Evolutionary conservation across 352 stramenopile genomes (phyloP).

Genomic region (Thalassiosira livingstoniorum): DNA sequence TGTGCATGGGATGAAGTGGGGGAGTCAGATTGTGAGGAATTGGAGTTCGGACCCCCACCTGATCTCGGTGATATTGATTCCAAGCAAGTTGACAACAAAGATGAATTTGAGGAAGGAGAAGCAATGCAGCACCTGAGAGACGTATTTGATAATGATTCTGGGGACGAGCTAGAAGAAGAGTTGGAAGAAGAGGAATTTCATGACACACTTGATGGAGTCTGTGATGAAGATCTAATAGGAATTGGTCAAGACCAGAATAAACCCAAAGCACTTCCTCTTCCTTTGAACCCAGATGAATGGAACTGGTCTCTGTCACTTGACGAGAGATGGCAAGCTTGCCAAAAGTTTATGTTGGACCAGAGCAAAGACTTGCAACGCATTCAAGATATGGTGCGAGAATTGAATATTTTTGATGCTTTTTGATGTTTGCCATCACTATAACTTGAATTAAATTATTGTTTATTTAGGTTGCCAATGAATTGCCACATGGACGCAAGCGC

Average conservation of each 20-base stretch:
- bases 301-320: slow-evolving; percentile 86
- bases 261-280: no score
- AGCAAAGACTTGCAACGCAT: slow-evolving; percentile 59
- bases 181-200: slow-evolving; percentile 42
- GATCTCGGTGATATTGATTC: slow-evolving; percentile 55
- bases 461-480: no score
- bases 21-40: neutral
- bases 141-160: slow-evolving; percentile 72
- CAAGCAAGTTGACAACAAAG: slow-evolving; percentile 67
- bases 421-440: no score
- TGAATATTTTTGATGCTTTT: no score
- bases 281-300: slow-evolving; percentile 81
- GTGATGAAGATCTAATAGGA: slow-evolving; percentile 8
- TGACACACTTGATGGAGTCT: slow-evolving; percentile 46
- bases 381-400: slow-evolving; percentile 32
- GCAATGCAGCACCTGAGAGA: slow-evolving; percentile 89
- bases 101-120: slow-evolving; percentile 67
- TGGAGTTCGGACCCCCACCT: slow-evolving; percentile 29
- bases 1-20: neutral
- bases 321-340: slow-evolving; percentile 79
- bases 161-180: slow-evolving; percentile 74
- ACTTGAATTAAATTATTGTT: no score
- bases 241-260: slow-evolving; percentile 11
- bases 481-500: slow-evolving; percentile 75
- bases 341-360: slow-evolving; percentile 50